Percentiles rank a stretch among this genome's conserved stretches.
Evolutionary conservation across 2,329 filamentous ascomycete genomes (phyloP).

Genomic region (Aspergillus versicolor): DNA sequence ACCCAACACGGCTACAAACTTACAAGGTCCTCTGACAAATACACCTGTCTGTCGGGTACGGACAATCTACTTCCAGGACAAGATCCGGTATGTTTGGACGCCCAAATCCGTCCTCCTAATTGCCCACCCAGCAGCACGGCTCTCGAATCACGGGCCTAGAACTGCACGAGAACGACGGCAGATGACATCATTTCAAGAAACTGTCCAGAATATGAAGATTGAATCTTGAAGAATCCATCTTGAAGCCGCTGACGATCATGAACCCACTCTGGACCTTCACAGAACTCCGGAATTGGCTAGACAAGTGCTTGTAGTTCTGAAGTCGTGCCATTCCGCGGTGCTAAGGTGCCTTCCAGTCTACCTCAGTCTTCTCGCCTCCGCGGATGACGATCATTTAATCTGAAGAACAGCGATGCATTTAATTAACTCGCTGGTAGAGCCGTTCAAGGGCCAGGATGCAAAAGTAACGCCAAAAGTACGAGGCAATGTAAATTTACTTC

Average conservation of each 20-base stretch:
- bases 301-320: neutral
- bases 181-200: conserved; percentile 6
- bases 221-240: neutral
- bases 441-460: neutral
- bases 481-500: neutral
- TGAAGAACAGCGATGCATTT: neutral
- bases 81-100: neutral
- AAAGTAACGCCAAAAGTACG: neutral
- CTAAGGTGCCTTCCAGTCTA: too few species aligned
- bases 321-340: neutral
- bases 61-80: neutral
- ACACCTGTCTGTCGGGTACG: neutral
- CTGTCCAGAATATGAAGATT: neutral
- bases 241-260: neutral
- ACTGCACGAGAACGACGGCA: neutral
- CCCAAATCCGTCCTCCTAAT: neutral
- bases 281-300: neutral
- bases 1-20: neutral
- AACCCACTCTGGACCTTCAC: neutral
- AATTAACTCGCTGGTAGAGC: neutral
- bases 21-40: neutral
- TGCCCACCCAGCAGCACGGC: neutral
- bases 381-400: neutral
- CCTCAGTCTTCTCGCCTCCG: neutral
- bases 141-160: neutral